These are phyloP conservation scores for Theobroma cacao DNA, from an alignment of 345 rosid species.

Conservation along the genomic window DNA sequence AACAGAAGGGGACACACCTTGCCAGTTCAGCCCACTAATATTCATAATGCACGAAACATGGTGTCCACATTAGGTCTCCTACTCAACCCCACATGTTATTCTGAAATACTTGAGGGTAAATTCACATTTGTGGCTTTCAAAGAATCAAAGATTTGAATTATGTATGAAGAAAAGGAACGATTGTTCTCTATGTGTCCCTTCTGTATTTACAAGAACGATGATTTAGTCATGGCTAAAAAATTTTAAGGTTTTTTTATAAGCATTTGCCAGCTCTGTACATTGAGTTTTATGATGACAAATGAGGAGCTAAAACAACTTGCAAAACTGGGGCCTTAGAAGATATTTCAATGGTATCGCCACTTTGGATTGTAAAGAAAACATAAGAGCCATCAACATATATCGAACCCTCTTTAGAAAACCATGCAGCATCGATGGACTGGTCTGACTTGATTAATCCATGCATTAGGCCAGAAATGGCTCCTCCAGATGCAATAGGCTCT, in stretches of 20 bases:
- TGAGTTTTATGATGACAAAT: slow-evolving; percentile 16
- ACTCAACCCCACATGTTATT: not conserved
- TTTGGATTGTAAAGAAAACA: slow-evolving; percentile 40
- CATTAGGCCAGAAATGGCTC: slow-evolving; percentile 42
- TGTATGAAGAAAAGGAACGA: not conserved
- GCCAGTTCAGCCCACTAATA: not conserved
- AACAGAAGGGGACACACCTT: not conserved
- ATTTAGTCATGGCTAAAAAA: not conserved
- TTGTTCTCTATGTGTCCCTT: not conserved
- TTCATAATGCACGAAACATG: not conserved
- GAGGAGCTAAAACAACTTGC: slow-evolving; percentile 59
- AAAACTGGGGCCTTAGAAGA: slow-evolving; percentile 66
- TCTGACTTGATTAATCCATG: slow-evolving; percentile 56
- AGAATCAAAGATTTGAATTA: not conserved
- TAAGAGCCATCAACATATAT: slow-evolving; percentile 82
- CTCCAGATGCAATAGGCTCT: slow-evolving; percentile 67
- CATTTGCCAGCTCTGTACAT: not conserved
- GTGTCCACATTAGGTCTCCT: not conserved
- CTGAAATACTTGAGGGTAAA: not conserved
- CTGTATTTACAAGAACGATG: not conserved
- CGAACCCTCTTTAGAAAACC: slow-evolving; percentile 65
- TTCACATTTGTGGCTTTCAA: not conserved
- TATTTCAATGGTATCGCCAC: slow-evolving; percentile 58
- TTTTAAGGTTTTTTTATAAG: not conserved
- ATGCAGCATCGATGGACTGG: slow-evolving; percentile 51